Base-by-base conservation (phyloP, 2,329 filamentous ascomycete species). In the Lachnellula hyalina region DNA sequence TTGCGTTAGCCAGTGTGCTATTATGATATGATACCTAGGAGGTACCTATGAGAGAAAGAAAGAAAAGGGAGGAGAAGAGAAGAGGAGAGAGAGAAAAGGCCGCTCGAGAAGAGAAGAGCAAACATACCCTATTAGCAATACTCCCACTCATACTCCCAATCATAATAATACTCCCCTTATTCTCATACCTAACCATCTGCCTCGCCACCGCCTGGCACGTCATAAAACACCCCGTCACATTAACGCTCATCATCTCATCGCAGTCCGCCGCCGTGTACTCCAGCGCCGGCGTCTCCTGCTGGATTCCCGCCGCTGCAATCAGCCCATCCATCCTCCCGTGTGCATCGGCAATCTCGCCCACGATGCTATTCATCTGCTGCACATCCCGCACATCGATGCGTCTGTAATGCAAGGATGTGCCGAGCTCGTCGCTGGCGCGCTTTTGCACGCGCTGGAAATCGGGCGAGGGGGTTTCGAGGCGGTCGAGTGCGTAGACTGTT, bases 141-240 rank as follows among this genome's bases (percentile, higher is more conserved):
- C 78, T 81, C 17, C 80, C 85, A 61, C 82, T 85, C 84, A 88
- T 89, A 61, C 82, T 85, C n/a, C 79, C 84, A 66, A 89, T 85
- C 65, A 89, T 71, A 14, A 82, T 81, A 56, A 89, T 80, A 66
- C 82, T 86, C 0, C 85, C 84, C 5, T 75, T 73, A 25, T 73
- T 75, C 54, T 81, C 77, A 28, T 81, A 75, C 49, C 78, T 77
- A 21, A 84, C 74, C 79, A 89, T 84, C 69, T 94, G 87, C 53
- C 85, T 80, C 35, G 91, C 92, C n/a, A 90, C 89, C 19, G 90
- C 90, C 75, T 93, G 89, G 25, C 90, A 90, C 60, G 90, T 95
- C 80, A 92, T 83, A 73, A 90, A 89, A 28, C 81, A 84, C 12
- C 91, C 92, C n/a, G 85, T 94, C 63, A 96, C 79, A 72, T 96